phyloP scores from a whole-genome alignment of 805 yeast species.

The Starmerella tilneyi region DNA sequence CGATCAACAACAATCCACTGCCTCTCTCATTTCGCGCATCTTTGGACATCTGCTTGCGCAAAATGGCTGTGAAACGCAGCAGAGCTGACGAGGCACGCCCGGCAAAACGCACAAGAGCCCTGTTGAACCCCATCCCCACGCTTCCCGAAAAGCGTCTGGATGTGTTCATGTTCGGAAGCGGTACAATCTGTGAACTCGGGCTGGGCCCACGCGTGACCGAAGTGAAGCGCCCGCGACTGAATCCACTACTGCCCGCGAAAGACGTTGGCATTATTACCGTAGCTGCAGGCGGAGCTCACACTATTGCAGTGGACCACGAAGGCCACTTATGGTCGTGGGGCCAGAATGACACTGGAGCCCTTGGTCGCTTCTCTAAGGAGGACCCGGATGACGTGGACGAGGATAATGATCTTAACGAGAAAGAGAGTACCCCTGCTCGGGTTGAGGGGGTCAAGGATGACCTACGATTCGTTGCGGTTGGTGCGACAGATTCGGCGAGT shows the following conservation, averaged over 20 bases:
- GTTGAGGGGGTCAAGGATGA: conserved; percentile 59
- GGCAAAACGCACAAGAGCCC: conserved; percentile 17
- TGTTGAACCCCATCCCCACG: conserved; percentile 16
- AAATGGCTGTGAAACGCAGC: conserved; percentile 17
- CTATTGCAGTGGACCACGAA: conserved; percentile 63
- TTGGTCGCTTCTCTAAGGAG: conserved; percentile 76
- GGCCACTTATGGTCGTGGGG: conserved; percentile 98
- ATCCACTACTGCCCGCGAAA: conserved; percentile 57
- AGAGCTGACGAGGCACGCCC: conserved; percentile 12
- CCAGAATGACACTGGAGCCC: conserved; percentile 79
- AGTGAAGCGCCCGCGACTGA: conserved; percentile 90
- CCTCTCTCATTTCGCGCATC: not conserved
- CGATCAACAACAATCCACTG: not conserved
- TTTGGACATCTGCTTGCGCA: too few relatives aligned
- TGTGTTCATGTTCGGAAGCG: conserved; percentile 90
- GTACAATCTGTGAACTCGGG: conserved; percentile 95
- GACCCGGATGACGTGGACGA: conserved; percentile 51
- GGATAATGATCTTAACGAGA: conserved; percentile 78
- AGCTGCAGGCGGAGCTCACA: conserved; percentile 95
- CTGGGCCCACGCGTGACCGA: conserved; percentile 92
- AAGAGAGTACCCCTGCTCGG: conserved; percentile 77
- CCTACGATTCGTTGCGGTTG: conserved; percentile 55
- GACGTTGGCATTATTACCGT: conserved; percentile 67
- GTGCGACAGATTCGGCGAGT: conserved; percentile 87
- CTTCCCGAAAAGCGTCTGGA: conserved; percentile 37